Conservation (phyloP, 192 early-diverging fungal species). For the Umbelopsis isabellina region DNA sequence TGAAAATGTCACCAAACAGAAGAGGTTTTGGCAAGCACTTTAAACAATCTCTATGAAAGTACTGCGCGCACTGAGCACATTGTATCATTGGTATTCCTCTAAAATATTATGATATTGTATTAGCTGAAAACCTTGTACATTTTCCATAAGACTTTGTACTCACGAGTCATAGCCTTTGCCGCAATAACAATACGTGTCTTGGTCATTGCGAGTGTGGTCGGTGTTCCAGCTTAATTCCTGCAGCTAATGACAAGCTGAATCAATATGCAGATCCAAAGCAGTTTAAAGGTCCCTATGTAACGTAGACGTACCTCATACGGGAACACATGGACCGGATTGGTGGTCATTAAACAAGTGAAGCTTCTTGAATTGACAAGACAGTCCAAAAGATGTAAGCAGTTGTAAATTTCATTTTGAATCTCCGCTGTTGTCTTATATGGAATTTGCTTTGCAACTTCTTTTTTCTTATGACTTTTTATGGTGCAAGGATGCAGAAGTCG, state of each 20-base stretch:
- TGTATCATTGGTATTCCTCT: constrained; percentile 70
- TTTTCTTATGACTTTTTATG: too few species aligned
- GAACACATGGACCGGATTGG: not conserved
- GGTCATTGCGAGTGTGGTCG: constrained; percentile 57
- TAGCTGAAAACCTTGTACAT: not conserved
- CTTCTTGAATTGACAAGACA: not conserved
- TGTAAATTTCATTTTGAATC: too few species aligned
- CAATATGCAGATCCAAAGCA: too few species aligned
- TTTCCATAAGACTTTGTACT: constrained; percentile 10
- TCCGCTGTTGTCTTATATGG: too few species aligned
- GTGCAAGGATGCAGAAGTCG: too few species aligned
- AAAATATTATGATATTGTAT: not conserved
- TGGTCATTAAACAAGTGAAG: not conserved
- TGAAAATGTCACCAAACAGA: constrained; percentile 75
- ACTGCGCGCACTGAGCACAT: constrained; percentile 68
- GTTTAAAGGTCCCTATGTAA: not conserved
- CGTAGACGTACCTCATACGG: not conserved
- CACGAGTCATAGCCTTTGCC: constrained; percentile 63
- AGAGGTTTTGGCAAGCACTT: constrained; percentile 56
- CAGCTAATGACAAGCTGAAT: constrained; percentile 7
- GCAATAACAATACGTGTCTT: constrained; percentile 83
- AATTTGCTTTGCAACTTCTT: too few species aligned
- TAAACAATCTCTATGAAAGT: constrained; percentile 79
- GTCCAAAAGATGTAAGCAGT: too few species aligned
- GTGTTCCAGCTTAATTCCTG: constrained; percentile 49